Base-by-base conservation (phyloP, 768 basidiomycete species). In the Lepiota venenata region DNA sequence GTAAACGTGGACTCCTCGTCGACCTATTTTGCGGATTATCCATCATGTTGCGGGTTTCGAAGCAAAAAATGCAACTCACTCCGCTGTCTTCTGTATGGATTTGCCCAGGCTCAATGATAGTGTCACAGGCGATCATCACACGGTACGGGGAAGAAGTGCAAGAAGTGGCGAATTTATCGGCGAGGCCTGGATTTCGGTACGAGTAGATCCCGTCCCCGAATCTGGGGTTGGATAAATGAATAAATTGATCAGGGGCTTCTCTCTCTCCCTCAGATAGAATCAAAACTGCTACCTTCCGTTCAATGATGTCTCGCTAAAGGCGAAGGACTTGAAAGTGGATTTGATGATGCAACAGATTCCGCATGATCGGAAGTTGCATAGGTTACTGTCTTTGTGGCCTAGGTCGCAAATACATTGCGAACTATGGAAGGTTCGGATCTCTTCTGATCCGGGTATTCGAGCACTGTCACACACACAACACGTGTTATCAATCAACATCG, bases 381-480 rank as follows among this genome's bases (percentile, higher is more conserved):
- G 62, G 1, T 63, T 61, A 3, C 74, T 63, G 29, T 76, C 76
- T 56, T 81, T 82, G 14, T 74, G 73, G 7, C 85, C 85, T 56
- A 87, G 68, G 63, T 87, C 82, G 69, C 85, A 87, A 39, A 87
- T 83, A 60, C 84, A 85, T 56, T 85, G 83, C 2, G 82, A 73
- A 52, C 81, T 77, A 56, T 87, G 81, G 61, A 83, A 87, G 37
- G 79, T 83, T 59, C 80, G 76, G 49, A 85, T 71, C 60, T 82
- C 73, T 58, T 74, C 73, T 57, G 73, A 70, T 42, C 63, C 67
- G 48, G 59, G 65, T 57, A 66, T 72, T 56, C 64, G 68, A 56
- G 72, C 66, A 56, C 71, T 76, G 64, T 39, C 22, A 60, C 25
- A 25, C 25, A 25, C 5, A 25, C 25, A 57, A 40, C 54, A 40